A percentile compares a stretch with the other conserved stretches of the same genome.
Evolutionary conservation across 768 basidiomycete genomes (phyloP).

Genomic region (Rhizopogon vesiculosus): DNA sequence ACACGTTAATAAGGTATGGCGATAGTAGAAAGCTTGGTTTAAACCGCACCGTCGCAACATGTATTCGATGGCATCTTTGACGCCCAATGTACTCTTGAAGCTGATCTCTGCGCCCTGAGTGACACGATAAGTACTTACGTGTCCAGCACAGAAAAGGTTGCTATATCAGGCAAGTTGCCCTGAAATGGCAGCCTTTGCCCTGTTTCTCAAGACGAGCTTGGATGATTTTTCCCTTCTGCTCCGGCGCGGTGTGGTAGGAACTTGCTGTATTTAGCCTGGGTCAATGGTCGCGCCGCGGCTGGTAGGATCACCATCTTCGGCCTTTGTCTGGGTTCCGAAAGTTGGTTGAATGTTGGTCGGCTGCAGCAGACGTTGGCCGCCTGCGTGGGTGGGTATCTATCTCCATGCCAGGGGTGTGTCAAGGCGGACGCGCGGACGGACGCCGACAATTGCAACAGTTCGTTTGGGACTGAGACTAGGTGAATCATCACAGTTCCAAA

Average conservation of each 20-base stretch:
- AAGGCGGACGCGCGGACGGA: too few species aligned
- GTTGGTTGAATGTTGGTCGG: too few species aligned
- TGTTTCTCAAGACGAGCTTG: not conserved
- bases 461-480: not conserved
- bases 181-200: not conserved
- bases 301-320: too few species aligned
- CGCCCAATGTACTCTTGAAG: not conserved
- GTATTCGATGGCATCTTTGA: not conserved
- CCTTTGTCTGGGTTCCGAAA: too few species aligned
- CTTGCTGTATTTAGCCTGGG: too few species aligned
- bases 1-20: conserved; percentile 4
- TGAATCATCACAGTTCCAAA: conserved; percentile 8
- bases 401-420: too few species aligned
- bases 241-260: not conserved
- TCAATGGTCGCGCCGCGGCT: too few species aligned
- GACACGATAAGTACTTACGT: not conserved
- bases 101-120: not conserved
- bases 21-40: not conserved
- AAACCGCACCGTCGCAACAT: conserved; percentile 3
- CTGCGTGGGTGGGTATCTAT: too few species aligned
- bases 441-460: too few species aligned
- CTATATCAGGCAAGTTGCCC: not conserved
- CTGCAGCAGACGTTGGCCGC: too few species aligned
- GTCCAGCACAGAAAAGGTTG: not conserved
- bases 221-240: not conserved